Percentiles rank a stretch among this genome's conserved stretches.
Conservation (phyloP, 208 protist genomes). For the Trypanosomatidae sp. region DNA sequence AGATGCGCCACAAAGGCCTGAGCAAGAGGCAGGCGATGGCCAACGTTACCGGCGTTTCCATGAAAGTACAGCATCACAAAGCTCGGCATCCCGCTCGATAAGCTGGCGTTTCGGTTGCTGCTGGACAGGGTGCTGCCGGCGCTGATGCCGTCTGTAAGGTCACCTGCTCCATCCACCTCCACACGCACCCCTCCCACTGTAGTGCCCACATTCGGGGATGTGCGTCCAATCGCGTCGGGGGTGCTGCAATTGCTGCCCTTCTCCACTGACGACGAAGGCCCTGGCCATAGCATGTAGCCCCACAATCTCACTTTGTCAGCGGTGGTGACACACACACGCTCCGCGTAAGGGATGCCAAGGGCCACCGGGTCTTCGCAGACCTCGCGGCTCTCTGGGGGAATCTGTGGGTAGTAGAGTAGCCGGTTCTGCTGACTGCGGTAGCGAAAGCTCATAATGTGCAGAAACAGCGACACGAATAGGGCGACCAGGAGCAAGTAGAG, state of each 20-base stretch:
- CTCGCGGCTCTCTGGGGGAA: conserved; percentile 52
- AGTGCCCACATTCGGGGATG: not conserved
- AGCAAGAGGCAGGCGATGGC: conserved; percentile 80
- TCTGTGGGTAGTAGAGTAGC: conserved; percentile 72
- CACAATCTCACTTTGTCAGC: conserved; percentile 64
- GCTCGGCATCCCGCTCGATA: conserved; percentile 11
- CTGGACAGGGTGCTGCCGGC: not conserved
- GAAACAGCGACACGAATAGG: conserved; percentile 20
- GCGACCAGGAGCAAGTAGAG: conserved; percentile 20
- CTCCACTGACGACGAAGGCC: conserved; percentile 5
- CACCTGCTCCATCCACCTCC: not conserved
- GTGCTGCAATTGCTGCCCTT: conserved; percentile 10
- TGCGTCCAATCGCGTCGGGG: not conserved
- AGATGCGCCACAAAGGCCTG: conserved; percentile 44
- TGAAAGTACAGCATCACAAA: conserved; percentile 91
- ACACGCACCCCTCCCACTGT: not conserved
- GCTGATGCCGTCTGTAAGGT: not conserved
- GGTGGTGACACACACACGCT: conserved; percentile 63
- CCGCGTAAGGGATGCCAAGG: conserved; percentile 49
- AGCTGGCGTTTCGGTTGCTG: not conserved
- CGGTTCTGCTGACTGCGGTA: conserved; percentile 34
- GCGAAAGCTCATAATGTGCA: conserved; percentile 24
- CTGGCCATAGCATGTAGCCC: conserved; percentile 79
- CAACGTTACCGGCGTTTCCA: conserved; percentile 92
- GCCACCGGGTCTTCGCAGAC: conserved; percentile 61